These are phyloP conservation scores for Melampsora larici-populina DNA, from an alignment of 1,284 basidiomycete species.

Conservation along the genomic window DNA sequence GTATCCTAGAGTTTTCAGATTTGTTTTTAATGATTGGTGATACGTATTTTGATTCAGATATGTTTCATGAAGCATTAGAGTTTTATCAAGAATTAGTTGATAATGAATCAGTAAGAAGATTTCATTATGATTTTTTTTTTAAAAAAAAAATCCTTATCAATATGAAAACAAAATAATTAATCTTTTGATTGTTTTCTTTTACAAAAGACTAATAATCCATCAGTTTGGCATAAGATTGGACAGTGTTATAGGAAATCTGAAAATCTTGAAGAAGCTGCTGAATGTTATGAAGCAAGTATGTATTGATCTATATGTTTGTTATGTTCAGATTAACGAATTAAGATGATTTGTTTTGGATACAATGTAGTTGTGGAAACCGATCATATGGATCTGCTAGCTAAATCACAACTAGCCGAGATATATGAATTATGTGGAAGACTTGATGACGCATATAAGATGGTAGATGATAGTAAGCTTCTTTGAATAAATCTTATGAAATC, in stretches of 20 bases:
- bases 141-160: no score
- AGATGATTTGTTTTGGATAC: no score
- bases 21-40: conserved; percentile 29
- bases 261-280: conserved; percentile 69
- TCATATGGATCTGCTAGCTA: conserved; percentile 71
- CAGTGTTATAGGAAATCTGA: conserved; percentile 63
- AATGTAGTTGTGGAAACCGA: conserved; percentile 73
- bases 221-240: conserved; percentile 35
- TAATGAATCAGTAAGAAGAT: conserved; percentile 30
- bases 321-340: no score
- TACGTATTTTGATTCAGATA: conserved; percentile 21
- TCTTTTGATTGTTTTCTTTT: no score
- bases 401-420: conserved; percentile 82
- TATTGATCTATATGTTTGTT: conserved; percentile 29
- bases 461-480: conserved; percentile 68
- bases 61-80: conserved; percentile 38
- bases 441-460: conserved; percentile 74
- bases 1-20: conserved; percentile 14
- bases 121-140: neutral
- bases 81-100: conserved; percentile 36
- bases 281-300: conserved; percentile 76
- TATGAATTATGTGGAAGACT: conserved; percentile 75
- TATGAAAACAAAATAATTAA: no score
- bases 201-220: conserved; percentile 39
- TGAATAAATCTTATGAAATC: conserved; percentile 40